Evolutionary conservation across 352 stramenopile genomes (phyloP).

Genomic region (Phytophthora capsici): DNA sequence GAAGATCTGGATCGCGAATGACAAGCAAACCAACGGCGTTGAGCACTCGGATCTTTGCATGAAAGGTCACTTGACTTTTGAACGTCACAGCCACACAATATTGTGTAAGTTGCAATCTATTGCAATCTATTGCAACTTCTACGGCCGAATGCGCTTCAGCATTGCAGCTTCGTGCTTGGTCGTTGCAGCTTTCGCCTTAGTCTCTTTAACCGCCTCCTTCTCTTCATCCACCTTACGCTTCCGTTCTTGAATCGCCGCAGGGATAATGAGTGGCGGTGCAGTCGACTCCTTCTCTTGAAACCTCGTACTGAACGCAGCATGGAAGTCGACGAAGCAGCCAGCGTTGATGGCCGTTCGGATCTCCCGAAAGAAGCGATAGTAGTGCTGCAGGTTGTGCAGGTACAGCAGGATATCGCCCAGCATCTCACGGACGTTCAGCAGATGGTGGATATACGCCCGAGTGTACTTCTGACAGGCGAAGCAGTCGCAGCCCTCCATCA

Average conservation of each 20-base stretch:
- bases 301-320: slow-evolving; percentile 43
- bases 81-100: slow-evolving; percentile 22
- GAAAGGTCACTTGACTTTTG: neutral
- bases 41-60: neutral
- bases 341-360: slow-evolving; percentile 59
- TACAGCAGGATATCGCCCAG: slow-evolving; percentile 92
- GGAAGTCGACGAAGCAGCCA: slow-evolving; percentile 52
- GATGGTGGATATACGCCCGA: slow-evolving; percentile 92
- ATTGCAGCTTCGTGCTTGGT: slow-evolving; percentile 32
- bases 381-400: slow-evolving; percentile 85
- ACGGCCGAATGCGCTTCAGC: slow-evolving; percentile 17
- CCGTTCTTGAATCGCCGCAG: slow-evolving; percentile 59
- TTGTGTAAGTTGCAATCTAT: slow-evolving; percentile 5
- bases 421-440: slow-evolving; percentile 93
- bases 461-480: slow-evolving; percentile 80
- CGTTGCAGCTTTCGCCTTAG: slow-evolving; percentile 32
- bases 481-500: slow-evolving; percentile 72
- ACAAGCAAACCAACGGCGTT: slow-evolving; percentile 11
- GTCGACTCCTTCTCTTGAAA: slow-evolving; percentile 57
- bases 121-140: neutral
- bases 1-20: slow-evolving; percentile 12
- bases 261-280: slow-evolving; percentile 53
- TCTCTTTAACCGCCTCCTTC: slow-evolving; percentile 35
- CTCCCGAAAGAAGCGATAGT: slow-evolving; percentile 72
- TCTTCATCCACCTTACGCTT: slow-evolving; percentile 61